Percentiles rank a stretch among this genome's conserved stretches.
Evolutionary conservation across 371 early-diverging fungal genomes (phyloP).

Genomic region (Mucor indicus): DNA sequence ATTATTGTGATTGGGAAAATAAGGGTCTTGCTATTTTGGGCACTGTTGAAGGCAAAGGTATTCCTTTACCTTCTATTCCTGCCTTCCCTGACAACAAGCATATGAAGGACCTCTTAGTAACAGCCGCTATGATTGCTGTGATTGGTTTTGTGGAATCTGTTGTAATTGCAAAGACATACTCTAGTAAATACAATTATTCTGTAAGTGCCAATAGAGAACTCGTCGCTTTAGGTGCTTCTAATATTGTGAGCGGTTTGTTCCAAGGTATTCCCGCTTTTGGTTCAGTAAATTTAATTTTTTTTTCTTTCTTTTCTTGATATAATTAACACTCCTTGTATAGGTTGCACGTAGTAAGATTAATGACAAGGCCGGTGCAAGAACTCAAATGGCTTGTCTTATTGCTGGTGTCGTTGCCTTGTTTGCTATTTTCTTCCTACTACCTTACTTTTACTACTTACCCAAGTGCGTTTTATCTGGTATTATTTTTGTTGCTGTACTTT

Average conservation of each 20-base stretch:
- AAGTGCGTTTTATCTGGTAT: constrained; percentile 82
- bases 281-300: constrained; percentile 42
- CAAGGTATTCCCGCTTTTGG: constrained; percentile 90
- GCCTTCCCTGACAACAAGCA: constrained; percentile 52
- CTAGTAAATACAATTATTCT: constrained; percentile 81
- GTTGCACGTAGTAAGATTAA: constrained; percentile 88
- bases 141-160: constrained; percentile 97
- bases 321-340: constrained; percentile 10
- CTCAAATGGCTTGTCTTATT: constrained; percentile 87
- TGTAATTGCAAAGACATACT: constrained; percentile 87
- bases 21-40: constrained; percentile 76
- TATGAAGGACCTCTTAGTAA: constrained; percentile 56
- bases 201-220: constrained; percentile 93
- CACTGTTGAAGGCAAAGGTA: constrained; percentile 54
- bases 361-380: constrained; percentile 83
- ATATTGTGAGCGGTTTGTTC: constrained; percentile 78
- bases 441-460: constrained; percentile 84
- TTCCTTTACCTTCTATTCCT: constrained; percentile 64
- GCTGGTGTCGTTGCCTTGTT: constrained; percentile 71
- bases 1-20: constrained; percentile 61
- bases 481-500: constrained; percentile 83
- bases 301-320: background rate
- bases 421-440: constrained; percentile 77
- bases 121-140: constrained; percentile 78
- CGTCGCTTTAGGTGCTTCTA: constrained; percentile 87